A percentile compares a stretch with the other conserved stretches of the same genome.
phyloP scores from a whole-genome alignment of 768 basidiomycete genomes.

The Calvatia gigantea region DNA sequence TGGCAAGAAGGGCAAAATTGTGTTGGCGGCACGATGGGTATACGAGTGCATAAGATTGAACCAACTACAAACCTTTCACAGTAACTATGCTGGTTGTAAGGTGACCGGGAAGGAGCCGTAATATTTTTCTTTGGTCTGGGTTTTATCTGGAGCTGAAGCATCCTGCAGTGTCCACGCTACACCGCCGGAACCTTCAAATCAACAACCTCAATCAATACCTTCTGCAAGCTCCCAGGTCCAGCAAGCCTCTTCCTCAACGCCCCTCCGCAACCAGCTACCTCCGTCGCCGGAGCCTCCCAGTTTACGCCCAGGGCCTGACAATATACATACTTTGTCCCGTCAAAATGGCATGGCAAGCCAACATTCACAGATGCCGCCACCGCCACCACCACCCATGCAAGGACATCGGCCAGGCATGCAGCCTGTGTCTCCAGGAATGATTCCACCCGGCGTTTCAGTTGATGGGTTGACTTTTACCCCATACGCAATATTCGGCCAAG shows the following conservation, averaged over 20 bases:
- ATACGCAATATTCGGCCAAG: conserved; percentile 8
- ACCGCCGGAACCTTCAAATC: not conserved
- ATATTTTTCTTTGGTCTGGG: not conserved
- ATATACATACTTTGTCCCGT: not conserved
- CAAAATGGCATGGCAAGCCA: conserved; percentile 3
- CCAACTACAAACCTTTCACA: conserved; percentile 69
- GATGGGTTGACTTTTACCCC: conserved; percentile 7
- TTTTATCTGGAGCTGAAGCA: not conserved
- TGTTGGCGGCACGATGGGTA: conserved; percentile 73
- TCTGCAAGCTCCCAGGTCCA: conserved; percentile 14
- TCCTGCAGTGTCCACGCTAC: conserved; percentile 1
- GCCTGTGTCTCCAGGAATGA: conserved; percentile 10
- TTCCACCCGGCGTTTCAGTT: conserved; percentile 6
- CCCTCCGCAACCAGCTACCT: conserved; percentile 1
- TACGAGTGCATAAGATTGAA: conserved; percentile 70
- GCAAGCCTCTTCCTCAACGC: not conserved
- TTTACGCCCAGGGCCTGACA: not conserved
- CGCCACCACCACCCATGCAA: no score
- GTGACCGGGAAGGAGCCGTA: conserved; percentile 74
- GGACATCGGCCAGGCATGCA: conserved; percentile 11
- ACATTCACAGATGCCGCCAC: conserved; percentile 12
- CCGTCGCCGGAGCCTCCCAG: conserved; percentile 2
- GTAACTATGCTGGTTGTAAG: conserved; percentile 80
- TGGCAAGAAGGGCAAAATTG: conserved; percentile 75
- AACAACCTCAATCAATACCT: conserved; percentile 3